Evolutionary conservation across 202 grass and related monocot species (phyloP), one percentile per base, ranked within the genome.

Genomic region (Elaeis oleifera): DNA sequence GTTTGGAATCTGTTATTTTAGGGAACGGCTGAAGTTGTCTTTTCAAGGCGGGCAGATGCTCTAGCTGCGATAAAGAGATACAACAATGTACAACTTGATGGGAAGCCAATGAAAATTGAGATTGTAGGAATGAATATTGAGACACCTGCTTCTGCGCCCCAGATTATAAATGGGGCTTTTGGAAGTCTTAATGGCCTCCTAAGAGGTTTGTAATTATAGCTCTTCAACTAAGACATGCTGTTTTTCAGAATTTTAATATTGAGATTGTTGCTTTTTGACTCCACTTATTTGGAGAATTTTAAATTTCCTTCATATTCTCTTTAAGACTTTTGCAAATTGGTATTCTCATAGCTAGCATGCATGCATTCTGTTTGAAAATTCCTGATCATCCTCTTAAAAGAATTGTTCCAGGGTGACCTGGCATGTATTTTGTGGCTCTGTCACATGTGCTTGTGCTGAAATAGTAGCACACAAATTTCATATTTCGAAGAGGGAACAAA

Each of bases 1-100:
- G 5, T 20, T n/a, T 54, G 20, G 53, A 18, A 25, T 23, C 16
- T 26, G 5, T 16, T 59, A 15, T 27, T 54, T 5, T 18, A 59
- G 56, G 56, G 56, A 59, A 59, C 56, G 23, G 56, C 56, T 59
- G 56, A 59, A 26, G 56, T 59, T 17, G 56, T 59, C 56, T 59
- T 59, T 28, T 59, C 56, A 26, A 59, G 56, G 56, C 21, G 23
- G 56, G 24, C 23, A 4, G 24, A 59, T 59, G 56, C 56, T 29
- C 16, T 27, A 59, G 56, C 56, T 15, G 56, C 56, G 1, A 26
- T 59, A 26, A 59, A 26, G 22, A 59, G 56, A 59, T 59, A 59
- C 14, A 28, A 59, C 15, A 59, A 59, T 59, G 56, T 59, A 19
- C 56, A 26, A 26, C 23, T 59, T 23, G 56, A 59, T 59, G 56